Conservation (phyloP, 805 yeast genomes). For the Candida coquimbonensis region DNA sequence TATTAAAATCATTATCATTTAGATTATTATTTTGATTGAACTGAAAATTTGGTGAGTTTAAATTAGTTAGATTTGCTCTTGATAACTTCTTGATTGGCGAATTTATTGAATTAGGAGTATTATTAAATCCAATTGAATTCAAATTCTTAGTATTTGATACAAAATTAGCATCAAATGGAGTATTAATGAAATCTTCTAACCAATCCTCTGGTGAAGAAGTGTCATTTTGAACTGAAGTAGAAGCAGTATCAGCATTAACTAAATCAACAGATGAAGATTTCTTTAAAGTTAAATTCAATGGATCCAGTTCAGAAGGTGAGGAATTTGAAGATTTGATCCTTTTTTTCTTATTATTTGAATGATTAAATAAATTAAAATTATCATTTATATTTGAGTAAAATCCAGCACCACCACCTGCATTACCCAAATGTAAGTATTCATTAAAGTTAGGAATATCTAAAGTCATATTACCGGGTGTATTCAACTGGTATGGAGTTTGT, state of each 20-base stretch:
- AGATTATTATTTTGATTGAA: too few relatives aligned
- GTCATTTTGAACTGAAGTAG: conserved; percentile 17
- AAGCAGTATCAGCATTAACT: conserved; percentile 7
- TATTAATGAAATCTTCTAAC: conserved; percentile 62
- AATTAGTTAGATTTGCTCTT: not conserved
- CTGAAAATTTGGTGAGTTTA: not conserved
- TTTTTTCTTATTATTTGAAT: conserved; percentile 3
- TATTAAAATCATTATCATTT: not conserved
- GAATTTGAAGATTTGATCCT: not conserved
- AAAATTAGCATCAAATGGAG: conserved; percentile 57
- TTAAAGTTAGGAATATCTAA: conserved; percentile 30
- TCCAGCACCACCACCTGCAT: conserved; percentile 36
- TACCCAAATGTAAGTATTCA: conserved; percentile 33
- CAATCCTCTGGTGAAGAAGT: conserved; percentile 42
- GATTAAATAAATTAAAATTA: conserved; percentile 15
- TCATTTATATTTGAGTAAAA: conserved; percentile 18
- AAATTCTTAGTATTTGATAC: conserved; percentile 34
- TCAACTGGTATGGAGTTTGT: conserved; percentile 13
- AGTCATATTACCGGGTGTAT: conserved; percentile 7
- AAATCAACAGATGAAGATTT: not conserved
- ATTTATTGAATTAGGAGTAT: not conserved
- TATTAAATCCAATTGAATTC: conserved; percentile 50
- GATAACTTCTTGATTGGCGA: not conserved
- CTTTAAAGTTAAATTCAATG: not conserved
- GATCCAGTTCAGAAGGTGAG: not conserved